Conservation (phyloP, 805 yeast genomes). For the Clavispora vitiphila region DNA sequence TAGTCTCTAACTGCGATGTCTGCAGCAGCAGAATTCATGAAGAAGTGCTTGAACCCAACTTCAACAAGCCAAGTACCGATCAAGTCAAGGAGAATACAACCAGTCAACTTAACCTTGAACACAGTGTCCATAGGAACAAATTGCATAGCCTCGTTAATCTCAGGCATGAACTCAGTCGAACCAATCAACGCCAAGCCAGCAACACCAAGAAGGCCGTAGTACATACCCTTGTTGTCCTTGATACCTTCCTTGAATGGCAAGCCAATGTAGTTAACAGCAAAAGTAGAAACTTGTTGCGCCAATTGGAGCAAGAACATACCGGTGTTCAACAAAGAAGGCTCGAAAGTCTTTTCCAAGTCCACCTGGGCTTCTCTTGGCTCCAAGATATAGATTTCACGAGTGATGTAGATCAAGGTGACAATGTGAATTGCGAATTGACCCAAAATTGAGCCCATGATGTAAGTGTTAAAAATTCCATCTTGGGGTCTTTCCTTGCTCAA, state of each 20-base stretch:
- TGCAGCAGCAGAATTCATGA: slow-evolving; percentile 87
- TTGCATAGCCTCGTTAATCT: slow-evolving; percentile 84
- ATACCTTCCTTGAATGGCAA: slow-evolving; percentile 93
- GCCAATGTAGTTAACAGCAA: slow-evolving; percentile 97
- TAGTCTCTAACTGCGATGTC: slow-evolving; percentile 65
- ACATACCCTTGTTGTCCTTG: slow-evolving; percentile 91
- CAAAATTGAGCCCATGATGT: slow-evolving; percentile 95
- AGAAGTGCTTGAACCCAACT: slow-evolving; percentile 71
- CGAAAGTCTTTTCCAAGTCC: slow-evolving; percentile 83
- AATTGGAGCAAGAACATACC: slow-evolving; percentile 92
- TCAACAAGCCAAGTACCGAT: slow-evolving; percentile 75
- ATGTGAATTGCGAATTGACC: slow-evolving; percentile 96
- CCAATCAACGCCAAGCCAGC: slow-evolving; percentile 85
- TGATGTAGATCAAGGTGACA: slow-evolving; percentile 72
- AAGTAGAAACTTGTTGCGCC: slow-evolving; percentile 95
- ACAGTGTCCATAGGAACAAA: slow-evolving; percentile 77
- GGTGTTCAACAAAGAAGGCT: slow-evolving; percentile 89
- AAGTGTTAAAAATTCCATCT: slow-evolving; percentile 90
- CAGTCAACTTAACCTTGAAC: slow-evolving; percentile 76
- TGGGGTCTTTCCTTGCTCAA: slow-evolving; percentile 93
- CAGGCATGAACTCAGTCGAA: slow-evolving; percentile 92
- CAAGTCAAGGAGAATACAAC: slow-evolving; percentile 69
- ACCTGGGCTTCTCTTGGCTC: slow-evolving; percentile 92
- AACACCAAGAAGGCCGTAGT: slow-evolving; percentile 88
- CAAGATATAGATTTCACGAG: slow-evolving; percentile 72